phyloP scores from a whole-genome alignment of 208 protist species.

The Acanthamoeba divionensis region DNA sequence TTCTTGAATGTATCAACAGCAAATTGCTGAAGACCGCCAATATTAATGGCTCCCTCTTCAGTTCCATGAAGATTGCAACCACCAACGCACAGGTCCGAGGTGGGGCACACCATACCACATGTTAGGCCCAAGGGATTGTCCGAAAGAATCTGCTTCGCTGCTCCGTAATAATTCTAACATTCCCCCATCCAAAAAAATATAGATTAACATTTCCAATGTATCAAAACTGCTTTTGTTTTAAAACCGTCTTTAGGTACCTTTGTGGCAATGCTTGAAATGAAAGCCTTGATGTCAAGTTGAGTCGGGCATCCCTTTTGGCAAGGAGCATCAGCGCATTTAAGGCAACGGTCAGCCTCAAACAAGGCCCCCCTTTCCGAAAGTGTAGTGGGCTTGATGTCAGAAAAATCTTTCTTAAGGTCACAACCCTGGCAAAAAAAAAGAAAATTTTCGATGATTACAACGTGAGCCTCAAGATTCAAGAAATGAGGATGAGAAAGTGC shows the following conservation, averaged over 20 bases:
- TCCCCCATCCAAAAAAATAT: neutral
- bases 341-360: conserved; percentile 68
- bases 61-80: conserved; percentile 83
- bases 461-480: neutral
- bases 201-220: neutral
- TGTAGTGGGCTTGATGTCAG: conserved; percentile 79
- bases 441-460: neutral
- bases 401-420: conserved; percentile 73
- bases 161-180: conserved; percentile 82
- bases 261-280: conserved; percentile 76
- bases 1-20: conserved; percentile 81
- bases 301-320: conserved; percentile 82
- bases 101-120: conserved; percentile 87
- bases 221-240: neutral
- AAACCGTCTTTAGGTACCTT: conserved; percentile 41
- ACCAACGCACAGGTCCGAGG: conserved; percentile 79
- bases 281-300: conserved; percentile 78
- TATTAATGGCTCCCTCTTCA: conserved; percentile 82
- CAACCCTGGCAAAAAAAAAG: conserved; percentile 48
- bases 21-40: conserved; percentile 83
- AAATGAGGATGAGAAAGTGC: neutral
- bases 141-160: conserved; percentile 84
- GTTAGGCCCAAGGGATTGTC: conserved; percentile 85
- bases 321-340: conserved; percentile 78
- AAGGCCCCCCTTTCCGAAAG: conserved; percentile 76